Evolutionary conservation across 2,329 filamentous ascomycete genomes (phyloP), one percentile per base, ranked within the genome.

Genomic region (Diaporthe sp.): DNA sequence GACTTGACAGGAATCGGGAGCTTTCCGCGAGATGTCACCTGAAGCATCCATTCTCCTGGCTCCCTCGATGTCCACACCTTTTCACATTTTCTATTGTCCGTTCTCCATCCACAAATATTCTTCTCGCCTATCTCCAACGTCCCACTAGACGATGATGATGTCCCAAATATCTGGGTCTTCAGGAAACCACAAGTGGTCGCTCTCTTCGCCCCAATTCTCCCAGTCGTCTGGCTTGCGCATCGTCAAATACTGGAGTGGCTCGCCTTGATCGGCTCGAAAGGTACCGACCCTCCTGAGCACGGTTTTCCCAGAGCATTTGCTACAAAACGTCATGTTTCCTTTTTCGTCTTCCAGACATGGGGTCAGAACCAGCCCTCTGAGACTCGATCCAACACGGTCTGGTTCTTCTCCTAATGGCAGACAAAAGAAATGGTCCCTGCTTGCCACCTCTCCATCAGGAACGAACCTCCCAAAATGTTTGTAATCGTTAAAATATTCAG

Each of bases 161-260:
- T 31, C 28, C 28, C 28, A 31, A 31, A 31, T 31, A 31, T 31
- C 28, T 31, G 28, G 28, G 28, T 68, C 46, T 12, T 68, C 62
- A 53, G 62, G 62, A 42, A 61, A 74, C 75, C 75, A 76, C 25
- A 74, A 4, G 7, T 76, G 75, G 13, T 72, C 67, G 22, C 67
- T 67, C 15, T 53, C 49, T 0, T 67, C 31, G 0, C 67, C 72
- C 67, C 72, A 72, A 1, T 72, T 53, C 1, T 1, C 49, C 75
- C 75, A 76, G n/a, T 76, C 67, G 0, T 19, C 22, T 4, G 75
- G 75, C 25, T 76, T 76, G 3, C 5, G 2, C 72, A 68, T 74
- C 3, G 65, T 3, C 34, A 76, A 13, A 28, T 39, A 53, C 3
- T n/a, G 2, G 31, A 76, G 34, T 9, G 75, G 75, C 7, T 76